A percentile compares a stretch with the other conserved stretches of the same genome.
Conservation (phyloP, 2,329 filamentous ascomycete genomes). For the Bisporella sp. region DNA sequence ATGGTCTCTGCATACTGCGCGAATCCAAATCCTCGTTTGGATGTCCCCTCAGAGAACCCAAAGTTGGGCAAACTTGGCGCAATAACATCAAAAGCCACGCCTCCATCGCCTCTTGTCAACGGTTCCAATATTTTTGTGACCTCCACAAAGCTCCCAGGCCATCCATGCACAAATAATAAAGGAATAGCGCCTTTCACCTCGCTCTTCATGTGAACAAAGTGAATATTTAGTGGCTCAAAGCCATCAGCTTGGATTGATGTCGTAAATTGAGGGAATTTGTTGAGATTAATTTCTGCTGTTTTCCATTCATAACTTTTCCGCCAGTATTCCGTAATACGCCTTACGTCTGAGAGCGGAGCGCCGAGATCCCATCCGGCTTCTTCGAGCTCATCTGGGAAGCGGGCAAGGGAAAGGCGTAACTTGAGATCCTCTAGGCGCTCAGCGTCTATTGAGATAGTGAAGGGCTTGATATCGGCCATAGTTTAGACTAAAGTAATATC, state of each 20-base stretch:
- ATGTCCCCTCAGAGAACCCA: slow-evolving; percentile 33
- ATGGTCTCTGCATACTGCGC: slow-evolving; percentile 57
- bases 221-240: slow-evolving; percentile 51
- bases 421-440: slow-evolving; percentile 24
- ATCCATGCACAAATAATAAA: slow-evolving; percentile 59
- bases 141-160: slow-evolving; percentile 63
- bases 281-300: slow-evolving; percentile 49
- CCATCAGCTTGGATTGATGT: slow-evolving; percentile 44
- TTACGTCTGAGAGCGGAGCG: slow-evolving; percentile 15
- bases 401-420: slow-evolving; percentile 26
- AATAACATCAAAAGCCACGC: slow-evolving; percentile 31
- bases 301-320: slow-evolving; percentile 54
- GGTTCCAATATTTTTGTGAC: slow-evolving; percentile 32
- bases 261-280: slow-evolving; percentile 51
- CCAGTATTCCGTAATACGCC: slow-evolving; percentile 31
- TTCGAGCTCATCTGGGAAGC: slow-evolving; percentile 25
- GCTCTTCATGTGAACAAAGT: slow-evolving; percentile 55
- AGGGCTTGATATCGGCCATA: slow-evolving; percentile 19
- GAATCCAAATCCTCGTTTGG: slow-evolving; percentile 23
- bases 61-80: slow-evolving; percentile 49
- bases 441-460: slow-evolving; percentile 30
- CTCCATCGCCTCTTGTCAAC: not conserved
- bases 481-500: too few species aligned
- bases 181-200: slow-evolving; percentile 47
- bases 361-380: slow-evolving; percentile 14